Base-by-base conservation (phyloP, 1,139 yeast genomes). In the Lodderomyces parapsilosis region DNA sequence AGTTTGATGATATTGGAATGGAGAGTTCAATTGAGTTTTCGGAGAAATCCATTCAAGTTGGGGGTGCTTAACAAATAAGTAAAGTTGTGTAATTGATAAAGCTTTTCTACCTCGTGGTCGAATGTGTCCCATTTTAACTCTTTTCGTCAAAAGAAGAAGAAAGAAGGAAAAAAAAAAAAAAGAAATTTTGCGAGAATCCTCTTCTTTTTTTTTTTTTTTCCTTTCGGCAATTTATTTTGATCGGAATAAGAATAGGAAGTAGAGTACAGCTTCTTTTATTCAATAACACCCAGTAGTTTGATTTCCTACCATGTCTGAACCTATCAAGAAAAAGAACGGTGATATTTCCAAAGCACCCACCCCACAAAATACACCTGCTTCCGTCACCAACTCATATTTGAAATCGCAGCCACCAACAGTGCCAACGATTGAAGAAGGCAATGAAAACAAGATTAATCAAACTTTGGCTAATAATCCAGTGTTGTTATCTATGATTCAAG, bases 321-420 rank as follows among this genome's bases (percentile, higher is more conserved):
- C 87, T 40, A 83, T 82, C 62, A 80, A 80, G 68, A 76, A 69
- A 65, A 78, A 82, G 59, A 68, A 80, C 53, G 84, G 85, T 59
- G 89, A 87, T 62, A 81, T 90, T 55, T 86, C 95, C 54, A 83
- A 85, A 60, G 99, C 99, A 4, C 99, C 99, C 40, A 93, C 99
- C 2, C 99, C 99, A 10, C 99, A 94, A 63, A 93, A 93, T 74
- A 93, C 99, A 1, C 99, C 99, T 19, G 87, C 98, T 4, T 84
- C 96, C 24, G 87, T 86, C 35, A 79, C 88, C 38, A 83, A 81
- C 49, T 85, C 93, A 40, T 90, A 81, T 63, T 74, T 86, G 62
- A 82, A 77, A 66, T 77, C 76, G 49, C 80, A 82, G 49, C 80
- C 83, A 50, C 96, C 96, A 13, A 73, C 81, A 8, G 84, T 87